Conservation (phyloP, 2,329 filamentous ascomycete genomes). For the Pyricularia grisea region DNA sequence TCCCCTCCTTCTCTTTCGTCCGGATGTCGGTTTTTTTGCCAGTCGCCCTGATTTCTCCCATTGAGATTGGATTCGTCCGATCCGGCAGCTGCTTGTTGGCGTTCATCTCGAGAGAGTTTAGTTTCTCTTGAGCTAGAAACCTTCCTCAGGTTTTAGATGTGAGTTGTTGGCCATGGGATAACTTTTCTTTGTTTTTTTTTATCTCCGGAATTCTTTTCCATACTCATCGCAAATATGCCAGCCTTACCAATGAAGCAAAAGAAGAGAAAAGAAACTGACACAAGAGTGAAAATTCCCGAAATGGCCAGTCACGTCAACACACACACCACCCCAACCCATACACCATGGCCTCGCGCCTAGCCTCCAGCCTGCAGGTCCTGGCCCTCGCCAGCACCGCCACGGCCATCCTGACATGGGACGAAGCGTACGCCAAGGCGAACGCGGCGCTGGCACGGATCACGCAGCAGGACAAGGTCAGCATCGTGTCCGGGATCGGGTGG, state of each 20-base stretch:
- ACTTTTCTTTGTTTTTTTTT: too few species aligned
- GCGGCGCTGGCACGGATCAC: conserved; percentile 60
- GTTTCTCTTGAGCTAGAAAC: not conserved
- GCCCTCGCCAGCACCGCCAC: not conserved
- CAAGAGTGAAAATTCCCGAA: not conserved
- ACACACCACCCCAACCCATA: not conserved
- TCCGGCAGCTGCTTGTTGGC: not conserved
- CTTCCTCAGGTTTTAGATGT: not conserved
- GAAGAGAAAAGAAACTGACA: too few species aligned
- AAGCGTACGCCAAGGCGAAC: conserved; percentile 62
- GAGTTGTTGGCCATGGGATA: not conserved
- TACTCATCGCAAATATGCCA: not conserved
- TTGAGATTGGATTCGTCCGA: not conserved
- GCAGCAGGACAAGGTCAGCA: conserved; percentile 66
- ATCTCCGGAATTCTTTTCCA: not conserved
- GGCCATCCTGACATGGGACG: conserved; percentile 39
- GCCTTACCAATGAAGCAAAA: not conserved
- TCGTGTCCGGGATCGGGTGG: conserved; percentile 73
- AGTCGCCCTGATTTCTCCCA: not conserved
- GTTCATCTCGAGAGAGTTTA: not conserved
- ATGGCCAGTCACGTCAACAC: not conserved
- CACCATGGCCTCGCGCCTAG: not conserved
- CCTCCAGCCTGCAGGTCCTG: not conserved
- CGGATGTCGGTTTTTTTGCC: not conserved
- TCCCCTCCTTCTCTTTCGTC: not conserved